phyloP scores from a whole-genome alignment of 2,329 filamentous ascomycete genomes.

The Aspergillus sp. region DNA sequence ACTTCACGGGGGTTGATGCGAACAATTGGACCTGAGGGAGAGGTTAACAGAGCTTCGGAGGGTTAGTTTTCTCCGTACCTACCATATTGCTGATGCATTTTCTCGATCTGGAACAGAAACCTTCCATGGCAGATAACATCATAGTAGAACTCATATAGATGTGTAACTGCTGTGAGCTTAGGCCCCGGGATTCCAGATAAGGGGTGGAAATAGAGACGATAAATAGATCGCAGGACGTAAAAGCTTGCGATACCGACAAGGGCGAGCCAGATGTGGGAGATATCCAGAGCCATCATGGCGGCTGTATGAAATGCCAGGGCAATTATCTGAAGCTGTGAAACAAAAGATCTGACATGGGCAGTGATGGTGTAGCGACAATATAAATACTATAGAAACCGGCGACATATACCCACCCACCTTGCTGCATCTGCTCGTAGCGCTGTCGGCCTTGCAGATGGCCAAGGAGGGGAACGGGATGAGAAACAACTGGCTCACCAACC shows the following conservation, averaged over 20 bases:
- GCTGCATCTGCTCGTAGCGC: too few relatives aligned
- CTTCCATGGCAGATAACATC: not conserved
- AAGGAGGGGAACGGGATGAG: too few relatives aligned
- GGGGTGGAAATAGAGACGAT: not conserved
- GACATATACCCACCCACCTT: not conserved
- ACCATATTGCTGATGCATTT: constrained; percentile 15
- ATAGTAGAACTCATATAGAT: not conserved
- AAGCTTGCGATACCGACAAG: not conserved
- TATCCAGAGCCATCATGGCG: not conserved
- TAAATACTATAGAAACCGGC: not conserved
- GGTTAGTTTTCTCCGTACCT: not conserved
- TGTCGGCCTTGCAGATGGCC: too few relatives aligned
- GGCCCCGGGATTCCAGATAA: not conserved
- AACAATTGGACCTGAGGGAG: constrained; percentile 11
- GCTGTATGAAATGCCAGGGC: not conserved
- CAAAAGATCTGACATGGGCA: not conserved
- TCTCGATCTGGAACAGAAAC: not conserved
- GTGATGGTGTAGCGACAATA: not conserved
- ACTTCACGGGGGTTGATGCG: constrained; percentile 13
- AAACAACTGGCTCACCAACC: too few relatives aligned
- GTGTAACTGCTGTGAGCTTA: not conserved
- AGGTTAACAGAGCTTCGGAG: not conserved
- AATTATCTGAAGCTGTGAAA: not conserved
- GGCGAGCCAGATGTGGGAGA: not conserved
- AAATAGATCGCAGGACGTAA: not conserved